Percentiles rank a stretch among this genome's conserved stretches.
phyloP scores from a whole-genome alignment of 768 basidiomycete species.

The Saitozyma sp. region DNA sequence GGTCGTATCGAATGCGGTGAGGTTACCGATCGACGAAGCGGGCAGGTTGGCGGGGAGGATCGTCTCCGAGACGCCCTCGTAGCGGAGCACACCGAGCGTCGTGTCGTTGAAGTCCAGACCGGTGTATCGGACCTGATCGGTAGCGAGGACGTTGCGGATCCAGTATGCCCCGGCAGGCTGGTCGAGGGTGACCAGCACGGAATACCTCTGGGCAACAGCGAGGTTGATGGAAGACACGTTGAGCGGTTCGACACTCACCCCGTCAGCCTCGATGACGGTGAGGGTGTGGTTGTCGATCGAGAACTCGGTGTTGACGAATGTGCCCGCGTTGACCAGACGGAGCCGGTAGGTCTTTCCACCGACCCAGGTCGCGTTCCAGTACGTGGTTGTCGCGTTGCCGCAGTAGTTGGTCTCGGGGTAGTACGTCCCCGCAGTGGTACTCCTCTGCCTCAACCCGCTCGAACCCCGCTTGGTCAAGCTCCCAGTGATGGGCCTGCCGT shows the following conservation, averaged over 20 bases:
- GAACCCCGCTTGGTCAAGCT: neutral
- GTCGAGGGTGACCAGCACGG: conserved; percentile 5
- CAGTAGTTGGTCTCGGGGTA: conserved; percentile 5
- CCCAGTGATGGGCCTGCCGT: neutral
- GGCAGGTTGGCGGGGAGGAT: neutral
- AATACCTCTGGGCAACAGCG: conserved; percentile 7
- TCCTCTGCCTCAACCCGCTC: neutral
- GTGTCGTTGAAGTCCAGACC: conserved; percentile 2
- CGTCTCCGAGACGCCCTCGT: neutral
- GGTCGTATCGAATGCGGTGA: neutral
- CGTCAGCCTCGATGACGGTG: conserved; percentile 14
- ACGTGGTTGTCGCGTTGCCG: neutral
- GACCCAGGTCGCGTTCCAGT: conserved; percentile 3
- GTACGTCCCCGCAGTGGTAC: neutral
- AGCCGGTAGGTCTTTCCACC: conserved; percentile 54
- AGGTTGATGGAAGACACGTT: conserved; percentile 6
- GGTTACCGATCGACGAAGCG: neutral
- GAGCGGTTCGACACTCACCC: conserved; percentile 5
- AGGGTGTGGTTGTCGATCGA: conserved; percentile 56
- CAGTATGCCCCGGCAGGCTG: conserved; percentile 9
- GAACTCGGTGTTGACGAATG: conserved; percentile 58
- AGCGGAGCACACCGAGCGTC: conserved; percentile 9
- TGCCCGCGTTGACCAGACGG: conserved; percentile 58
- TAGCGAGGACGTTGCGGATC: conserved; percentile 6
- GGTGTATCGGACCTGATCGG: neutral